A percentile compares a stretch with the other conserved stretches of the same genome.
phyloP scores from a whole-genome alignment of 768 basidiomycete species.

The Lanmaoa pseudosensibilis region DNA sequence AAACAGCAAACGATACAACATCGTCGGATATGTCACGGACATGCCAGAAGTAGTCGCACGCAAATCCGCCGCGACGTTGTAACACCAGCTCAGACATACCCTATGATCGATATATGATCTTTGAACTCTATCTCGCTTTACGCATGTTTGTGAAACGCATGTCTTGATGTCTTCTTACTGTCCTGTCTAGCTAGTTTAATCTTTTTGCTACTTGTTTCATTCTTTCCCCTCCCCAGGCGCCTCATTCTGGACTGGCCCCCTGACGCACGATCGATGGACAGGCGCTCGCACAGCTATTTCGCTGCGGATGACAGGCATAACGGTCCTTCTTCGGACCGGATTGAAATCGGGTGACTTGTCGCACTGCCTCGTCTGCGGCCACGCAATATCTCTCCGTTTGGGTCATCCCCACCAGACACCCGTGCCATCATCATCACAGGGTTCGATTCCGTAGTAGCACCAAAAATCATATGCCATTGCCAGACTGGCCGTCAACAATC shows the following conservation, averaged over 20 bases:
- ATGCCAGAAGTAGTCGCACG: conserved; percentile 40
- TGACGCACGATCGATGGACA: too few relatives aligned
- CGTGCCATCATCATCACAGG: neutral
- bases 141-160: too few relatives aligned
- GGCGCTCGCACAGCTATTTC: too few relatives aligned
- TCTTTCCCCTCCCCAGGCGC: neutral
- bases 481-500: too few relatives aligned
- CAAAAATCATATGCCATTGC: too few relatives aligned
- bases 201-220: conserved; percentile 1
- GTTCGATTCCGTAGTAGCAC: neutral
- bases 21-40: conserved; percentile 75
- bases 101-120: neutral
- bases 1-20: conserved; percentile 78
- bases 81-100: neutral
- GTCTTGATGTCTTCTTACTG: neutral
- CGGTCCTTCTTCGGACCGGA: neutral
- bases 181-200: neutral
- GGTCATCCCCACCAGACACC: too few relatives aligned
- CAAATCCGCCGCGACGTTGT: neutral
- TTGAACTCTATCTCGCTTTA: neutral
- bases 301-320: neutral
- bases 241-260: neutral
- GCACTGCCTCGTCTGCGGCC: neutral
- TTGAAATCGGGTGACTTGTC: neutral
- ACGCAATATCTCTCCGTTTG: too few relatives aligned